Base-by-base conservation (phyloP, 169 alveolate genomes). In the Plasmodium falciparum region DNA sequence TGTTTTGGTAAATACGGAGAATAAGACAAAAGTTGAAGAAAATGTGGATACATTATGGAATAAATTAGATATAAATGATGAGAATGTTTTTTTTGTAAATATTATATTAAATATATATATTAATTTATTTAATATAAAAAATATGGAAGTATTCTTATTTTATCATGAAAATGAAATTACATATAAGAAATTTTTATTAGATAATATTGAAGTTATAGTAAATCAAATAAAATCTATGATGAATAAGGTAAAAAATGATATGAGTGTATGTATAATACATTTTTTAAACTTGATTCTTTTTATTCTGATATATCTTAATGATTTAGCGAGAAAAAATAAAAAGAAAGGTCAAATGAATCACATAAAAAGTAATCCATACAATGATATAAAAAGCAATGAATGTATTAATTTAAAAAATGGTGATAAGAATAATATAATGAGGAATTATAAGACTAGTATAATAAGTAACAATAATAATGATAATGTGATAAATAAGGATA, bases 11-110 rank as follows among this genome's bases (percentile, higher is more conserved):
- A 43, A 26, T 39, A n/a, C 13, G 6, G 58, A 43, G 17, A 29
- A 67, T 15, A 43, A 67, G 2, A 33, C 15, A 39, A 74, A 12
- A 17, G 11, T 26, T 1, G 65, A 26, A 17, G 62, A 62, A 47
- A 49, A 56, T 15, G 65, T 33, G 3, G 52, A 20, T 22, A 5
- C 45, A 26, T 20, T 24, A 17, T 74, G 15, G 22, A 56, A 7
- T 17, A 50, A 62, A 50, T 15, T n/a, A 58, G 80, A 66, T 43
- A 58, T 66, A n/a, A 59, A 78, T 2, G 45, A 66, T 43, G 89
- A 78, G 52, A 78, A 78, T 26, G 12, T 78, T 11, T 59, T 78
- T 75, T 78, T 78, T 59, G 89, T 78, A 29, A 78, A 78, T 66
- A 56, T 78, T 22, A 50, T 78, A 26, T 70, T 78, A 59, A 78